These are phyloP conservation scores for Ceratocystis variospora DNA, from an alignment of 2,329 filamentous ascomycete genomes.

Conservation along the genomic window DNA sequence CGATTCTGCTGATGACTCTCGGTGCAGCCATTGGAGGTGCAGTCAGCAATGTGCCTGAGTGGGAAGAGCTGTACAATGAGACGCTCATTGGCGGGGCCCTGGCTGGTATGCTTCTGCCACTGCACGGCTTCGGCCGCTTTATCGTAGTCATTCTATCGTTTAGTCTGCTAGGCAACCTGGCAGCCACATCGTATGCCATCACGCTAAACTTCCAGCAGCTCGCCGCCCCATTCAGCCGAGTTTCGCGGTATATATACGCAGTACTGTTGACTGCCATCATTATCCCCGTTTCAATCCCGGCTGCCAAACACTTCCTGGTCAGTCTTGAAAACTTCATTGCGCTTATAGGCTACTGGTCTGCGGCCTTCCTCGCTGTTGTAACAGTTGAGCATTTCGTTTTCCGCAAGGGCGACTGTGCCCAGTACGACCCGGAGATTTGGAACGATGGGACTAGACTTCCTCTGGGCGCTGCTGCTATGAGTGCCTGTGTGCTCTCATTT, in stretches of 20 bases:
- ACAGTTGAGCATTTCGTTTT: conserved; percentile 37
- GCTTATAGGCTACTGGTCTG: conserved; percentile 46
- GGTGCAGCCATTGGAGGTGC: conserved; percentile 52
- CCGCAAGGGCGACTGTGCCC: conserved; percentile 31
- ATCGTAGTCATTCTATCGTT: conserved; percentile 45
- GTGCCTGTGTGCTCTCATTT: conserved; percentile 34
- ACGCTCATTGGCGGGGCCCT: conserved; percentile 46
- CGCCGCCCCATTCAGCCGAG: conserved; percentile 39
- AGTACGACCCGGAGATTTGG: conserved; percentile 37
- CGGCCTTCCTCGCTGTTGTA: conserved; percentile 39
- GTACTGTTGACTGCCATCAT: conserved; percentile 44
- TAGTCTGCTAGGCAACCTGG: conserved; percentile 44
- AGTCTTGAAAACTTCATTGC: conserved; percentile 44
- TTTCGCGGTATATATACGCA: conserved; percentile 45
- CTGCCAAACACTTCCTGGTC: conserved; percentile 42
- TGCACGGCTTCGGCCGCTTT: conserved; percentile 48
- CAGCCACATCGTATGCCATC: conserved; percentile 47
- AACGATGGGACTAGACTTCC: conserved; percentile 34
- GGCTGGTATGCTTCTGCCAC: conserved; percentile 43
- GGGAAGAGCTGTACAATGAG: conserved; percentile 39
- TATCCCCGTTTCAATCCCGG: conserved; percentile 44
- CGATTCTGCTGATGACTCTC: conserved; percentile 46
- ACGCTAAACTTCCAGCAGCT: conserved; percentile 52
- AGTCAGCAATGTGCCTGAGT: conserved; percentile 38
- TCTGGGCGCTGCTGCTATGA: conserved; percentile 34